Evolutionary conservation across 352 stramenopile species (phyloP).

Genomic region (Lagenidium sp.): DNA sequence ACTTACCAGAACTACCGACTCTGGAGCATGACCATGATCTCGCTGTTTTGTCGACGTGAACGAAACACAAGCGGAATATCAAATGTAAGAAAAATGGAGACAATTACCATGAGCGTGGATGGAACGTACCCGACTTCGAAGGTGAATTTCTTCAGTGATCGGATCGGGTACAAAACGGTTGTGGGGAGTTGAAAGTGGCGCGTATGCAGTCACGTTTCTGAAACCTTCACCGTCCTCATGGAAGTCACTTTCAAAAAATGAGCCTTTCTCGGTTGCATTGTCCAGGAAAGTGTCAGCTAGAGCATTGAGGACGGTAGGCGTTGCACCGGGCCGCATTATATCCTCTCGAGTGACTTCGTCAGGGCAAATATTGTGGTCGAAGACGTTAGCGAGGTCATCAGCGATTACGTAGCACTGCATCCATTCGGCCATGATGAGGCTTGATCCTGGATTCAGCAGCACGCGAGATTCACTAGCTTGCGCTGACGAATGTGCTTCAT

Average conservation of each 20-base stretch:
- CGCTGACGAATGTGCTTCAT: conserved; percentile 16
- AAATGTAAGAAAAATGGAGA: no score
- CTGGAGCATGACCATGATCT: no score
- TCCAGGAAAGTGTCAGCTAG: conserved; percentile 47
- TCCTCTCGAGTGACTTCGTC: conserved; percentile 36
- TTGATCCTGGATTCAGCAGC: conserved; percentile 63
- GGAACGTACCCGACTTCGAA: no score
- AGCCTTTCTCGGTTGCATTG: neutral
- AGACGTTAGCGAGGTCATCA: conserved; percentile 64
- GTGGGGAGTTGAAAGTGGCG: conserved; percentile 32
- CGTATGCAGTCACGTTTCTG: conserved; percentile 40
- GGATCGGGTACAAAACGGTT: neutral
- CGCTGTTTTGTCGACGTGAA: no score
- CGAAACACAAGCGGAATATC: no score
- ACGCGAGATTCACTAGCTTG: conserved; percentile 43
- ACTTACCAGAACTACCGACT: no score
- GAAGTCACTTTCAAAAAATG: no score
- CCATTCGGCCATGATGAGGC: conserved; percentile 65
- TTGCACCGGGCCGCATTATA: conserved; percentile 16
- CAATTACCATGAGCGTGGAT: no score
- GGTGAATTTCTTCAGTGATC: conserved; percentile 3
- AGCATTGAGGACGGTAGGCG: conserved; percentile 32
- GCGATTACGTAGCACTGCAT: conserved; percentile 84
- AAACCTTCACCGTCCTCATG: conserved; percentile 1
- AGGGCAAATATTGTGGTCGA: conserved; percentile 34